Evolutionary conservation across 2,329 filamentous ascomycete genomes (phyloP).

Genomic region (Alternaria sp.): DNA sequence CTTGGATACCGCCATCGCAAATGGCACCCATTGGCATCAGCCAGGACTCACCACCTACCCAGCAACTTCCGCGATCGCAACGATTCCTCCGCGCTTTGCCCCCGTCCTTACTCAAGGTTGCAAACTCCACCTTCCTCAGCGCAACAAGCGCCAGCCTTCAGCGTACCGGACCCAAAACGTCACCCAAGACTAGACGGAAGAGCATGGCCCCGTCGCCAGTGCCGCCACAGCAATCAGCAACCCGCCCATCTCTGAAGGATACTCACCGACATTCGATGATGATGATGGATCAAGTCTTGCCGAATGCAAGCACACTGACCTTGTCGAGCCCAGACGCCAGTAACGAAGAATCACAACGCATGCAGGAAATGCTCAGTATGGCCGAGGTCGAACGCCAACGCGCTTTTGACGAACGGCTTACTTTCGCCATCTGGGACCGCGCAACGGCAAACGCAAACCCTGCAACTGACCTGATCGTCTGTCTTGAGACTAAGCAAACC

Average conservation of each 20-base stretch:
- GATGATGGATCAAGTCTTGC: conserved; percentile 59
- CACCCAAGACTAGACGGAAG: conserved; percentile 47
- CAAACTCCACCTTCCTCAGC: conserved; percentile 94
- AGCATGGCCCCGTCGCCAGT: conserved; percentile 33
- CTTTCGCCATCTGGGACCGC: conserved; percentile 92
- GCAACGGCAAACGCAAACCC: conserved; percentile 93
- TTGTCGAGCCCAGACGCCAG: conserved; percentile 43
- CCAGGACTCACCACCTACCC: conserved; percentile 78
- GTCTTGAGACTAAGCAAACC: conserved; percentile 86
- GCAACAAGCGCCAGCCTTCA: conserved; percentile 84
- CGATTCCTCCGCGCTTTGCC: conserved; percentile 89
- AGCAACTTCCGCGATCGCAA: conserved; percentile 89
- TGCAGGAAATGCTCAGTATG: conserved; percentile 65
- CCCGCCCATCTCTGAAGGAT: conserved; percentile 40
- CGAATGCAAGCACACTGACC: conserved; percentile 48
- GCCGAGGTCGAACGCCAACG: conserved; percentile 76
- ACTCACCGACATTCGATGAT: conserved; percentile 58
- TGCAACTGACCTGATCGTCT: conserved; percentile 90
- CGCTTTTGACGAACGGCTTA: conserved; percentile 84
- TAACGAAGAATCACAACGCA: conserved; percentile 38
- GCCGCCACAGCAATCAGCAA: conserved; percentile 13
- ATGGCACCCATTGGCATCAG: conserved; percentile 64
- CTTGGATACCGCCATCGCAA: conserved; percentile 89
- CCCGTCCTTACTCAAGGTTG: conserved; percentile 89
- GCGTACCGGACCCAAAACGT: conserved; percentile 63